phyloP scores from a whole-genome alignment of 441 rosid species.

The Euphorbia celastroides region DNA sequence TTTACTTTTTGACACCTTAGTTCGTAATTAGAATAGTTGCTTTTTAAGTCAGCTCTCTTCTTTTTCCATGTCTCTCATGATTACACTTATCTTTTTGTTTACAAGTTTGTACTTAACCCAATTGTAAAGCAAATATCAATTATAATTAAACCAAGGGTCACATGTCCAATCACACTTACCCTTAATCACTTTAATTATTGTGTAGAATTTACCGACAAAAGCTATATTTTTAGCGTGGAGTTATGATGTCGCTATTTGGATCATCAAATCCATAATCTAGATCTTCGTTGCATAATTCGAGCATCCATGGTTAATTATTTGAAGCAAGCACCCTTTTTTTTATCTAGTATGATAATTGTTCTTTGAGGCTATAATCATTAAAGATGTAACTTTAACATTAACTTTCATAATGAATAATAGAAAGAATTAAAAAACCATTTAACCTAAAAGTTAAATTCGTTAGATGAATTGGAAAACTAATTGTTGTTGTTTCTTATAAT shows the following conservation, averaged over 20 bases:
- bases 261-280: background rate
- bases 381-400: background rate
- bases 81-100: conserved; percentile 17
- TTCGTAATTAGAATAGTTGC: background rate
- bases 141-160: conserved; percentile 22
- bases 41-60: conserved; percentile 8
- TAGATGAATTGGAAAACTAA: too few species aligned
- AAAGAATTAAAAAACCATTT: background rate
- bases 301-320: background rate
- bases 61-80: conserved; percentile 12
- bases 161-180: conserved; percentile 14
- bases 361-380: conserved; percentile 3
- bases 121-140: conserved; percentile 5
- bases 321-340: background rate
- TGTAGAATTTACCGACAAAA: conserved; percentile 4
- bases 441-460: too few species aligned
- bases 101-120: conserved; percentile 1
- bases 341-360: background rate
- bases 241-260: background rate
- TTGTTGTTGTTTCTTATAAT: too few species aligned
- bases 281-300: background rate
- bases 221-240: background rate
- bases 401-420: background rate
- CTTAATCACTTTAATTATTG: background rate
- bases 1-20: too few species aligned